Evolutionary conservation across 108 stramenopile genomes (phyloP).

Genomic region (Bacterosira constricta): DNA sequence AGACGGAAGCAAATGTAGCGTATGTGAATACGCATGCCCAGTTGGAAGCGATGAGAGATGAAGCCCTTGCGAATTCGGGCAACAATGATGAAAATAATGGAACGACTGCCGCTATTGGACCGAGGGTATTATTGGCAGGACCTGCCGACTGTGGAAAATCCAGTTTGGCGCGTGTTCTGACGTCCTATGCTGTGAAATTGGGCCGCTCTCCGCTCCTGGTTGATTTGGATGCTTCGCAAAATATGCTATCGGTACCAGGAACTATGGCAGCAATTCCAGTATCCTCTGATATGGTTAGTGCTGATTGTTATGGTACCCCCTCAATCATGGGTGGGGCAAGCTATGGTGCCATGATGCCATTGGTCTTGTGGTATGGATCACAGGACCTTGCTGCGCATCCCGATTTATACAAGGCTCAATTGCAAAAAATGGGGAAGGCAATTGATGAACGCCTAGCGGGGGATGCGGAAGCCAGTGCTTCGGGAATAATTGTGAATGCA

Average conservation of each 20-base stretch:
- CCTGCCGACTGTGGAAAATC: constrained; percentile 86
- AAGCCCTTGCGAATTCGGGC: constrained; percentile 50
- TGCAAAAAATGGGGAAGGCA: constrained; percentile 58
- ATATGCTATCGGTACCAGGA: constrained; percentile 77
- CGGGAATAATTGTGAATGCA: constrained; percentile 85
- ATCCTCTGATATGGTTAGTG: constrained; percentile 49
- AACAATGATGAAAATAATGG: background rate
- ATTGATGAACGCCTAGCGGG: constrained; percentile 61
- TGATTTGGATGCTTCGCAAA: constrained; percentile 82
- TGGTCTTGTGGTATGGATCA: constrained; percentile 83
- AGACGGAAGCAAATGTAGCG: constrained; percentile 81
- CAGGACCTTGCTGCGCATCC: constrained; percentile 48
- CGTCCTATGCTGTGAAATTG: constrained; percentile 84
- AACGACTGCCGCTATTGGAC: constrained; percentile 46
- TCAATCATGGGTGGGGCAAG: constrained; percentile 53
- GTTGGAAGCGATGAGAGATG: constrained; percentile 87
- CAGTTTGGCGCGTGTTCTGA: constrained; percentile 64
- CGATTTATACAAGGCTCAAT: constrained; percentile 80
- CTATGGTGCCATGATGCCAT: constrained; percentile 45
- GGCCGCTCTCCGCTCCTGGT: constrained; percentile 81
- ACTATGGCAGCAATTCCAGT: constrained; percentile 73
- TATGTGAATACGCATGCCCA: constrained; percentile 93
- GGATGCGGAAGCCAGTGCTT: constrained; percentile 68
- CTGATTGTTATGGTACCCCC: constrained; percentile 64
- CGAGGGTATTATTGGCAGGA: constrained; percentile 81